A percentile compares a stretch with the other conserved stretches of the same genome.
Conservation (phyloP, 192 early-diverging fungal genomes). For the Geranomyces michiganensis region DNA sequence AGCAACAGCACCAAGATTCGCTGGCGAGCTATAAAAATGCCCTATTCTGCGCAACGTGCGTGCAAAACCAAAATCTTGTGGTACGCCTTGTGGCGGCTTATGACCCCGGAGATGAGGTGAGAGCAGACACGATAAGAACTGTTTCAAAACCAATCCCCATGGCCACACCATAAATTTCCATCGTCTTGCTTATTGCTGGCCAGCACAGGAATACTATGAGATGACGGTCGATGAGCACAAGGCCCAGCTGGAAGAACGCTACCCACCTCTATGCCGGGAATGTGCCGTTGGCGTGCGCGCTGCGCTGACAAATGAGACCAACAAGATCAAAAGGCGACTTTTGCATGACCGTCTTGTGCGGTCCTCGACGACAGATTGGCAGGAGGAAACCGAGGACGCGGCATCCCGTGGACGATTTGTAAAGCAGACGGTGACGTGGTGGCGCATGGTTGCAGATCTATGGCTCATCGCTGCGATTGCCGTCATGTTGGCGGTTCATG, state of each 20-base stretch:
- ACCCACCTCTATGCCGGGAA: conserved; percentile 15
- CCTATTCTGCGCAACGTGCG: conserved; percentile 20
- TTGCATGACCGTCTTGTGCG: background rate
- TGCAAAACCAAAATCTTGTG: conserved; percentile 30
- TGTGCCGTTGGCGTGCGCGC: conserved; percentile 2
- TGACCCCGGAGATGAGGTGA: conserved; percentile 27
- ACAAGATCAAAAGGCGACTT: conserved; percentile 4
- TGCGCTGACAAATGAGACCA: background rate
- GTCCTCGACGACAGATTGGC: background rate
- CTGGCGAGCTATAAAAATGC: background rate
- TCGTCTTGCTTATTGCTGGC: background rate
- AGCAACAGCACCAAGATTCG: conserved; percentile 2
- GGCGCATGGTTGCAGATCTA: background rate
- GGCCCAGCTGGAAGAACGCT: conserved; percentile 16
- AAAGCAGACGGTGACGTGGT: background rate
- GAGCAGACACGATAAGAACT: background rate
- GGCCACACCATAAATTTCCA: background rate
- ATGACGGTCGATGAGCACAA: conserved; percentile 22
- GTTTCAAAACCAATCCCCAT: too few relatives aligned
- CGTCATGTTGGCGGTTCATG: background rate
- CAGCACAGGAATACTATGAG: conserved; percentile 27
- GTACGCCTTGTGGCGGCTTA: conserved; percentile 23
- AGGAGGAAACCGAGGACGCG: background rate
- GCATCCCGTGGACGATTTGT: background rate
- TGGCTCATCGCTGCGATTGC: background rate